phyloP scores from a whole-genome alignment of 179 eudicot genomes.

The Spinacia oleracea region DNA sequence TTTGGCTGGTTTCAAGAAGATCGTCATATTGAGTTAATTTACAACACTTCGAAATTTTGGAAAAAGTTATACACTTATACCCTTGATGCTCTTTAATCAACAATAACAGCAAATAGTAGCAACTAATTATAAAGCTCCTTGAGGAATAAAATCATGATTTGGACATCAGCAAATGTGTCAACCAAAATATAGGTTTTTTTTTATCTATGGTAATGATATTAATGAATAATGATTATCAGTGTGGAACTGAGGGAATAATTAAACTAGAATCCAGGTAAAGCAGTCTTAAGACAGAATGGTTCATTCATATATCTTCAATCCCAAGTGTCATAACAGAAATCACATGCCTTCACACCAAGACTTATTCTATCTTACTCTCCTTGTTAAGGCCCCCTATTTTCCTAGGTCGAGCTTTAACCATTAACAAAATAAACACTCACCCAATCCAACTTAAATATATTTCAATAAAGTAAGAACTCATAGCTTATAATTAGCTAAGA shows the following conservation, averaged over 20 bases:
- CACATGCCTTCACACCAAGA: constrained; percentile 5
- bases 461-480: not conserved
- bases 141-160: not conserved
- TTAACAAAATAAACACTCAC: too few relatives aligned
- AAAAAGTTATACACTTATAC: not conserved
- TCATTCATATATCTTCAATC: not conserved
- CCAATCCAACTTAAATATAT: too few relatives aligned
- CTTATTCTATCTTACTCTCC: not conserved
- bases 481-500: too few relatives aligned
- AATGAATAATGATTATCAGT: not conserved
- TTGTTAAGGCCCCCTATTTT: not conserved
- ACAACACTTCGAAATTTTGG: too few relatives aligned
- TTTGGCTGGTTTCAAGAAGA: not conserved
- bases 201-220: too few relatives aligned
- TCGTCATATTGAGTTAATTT: not conserved
- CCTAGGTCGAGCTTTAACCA: too few relatives aligned
- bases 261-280: not conserved
- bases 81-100: not conserved
- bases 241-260: not conserved
- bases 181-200: not conserved
- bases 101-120: not conserved
- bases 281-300: not conserved
- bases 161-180: not conserved
- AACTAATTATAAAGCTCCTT: not conserved
- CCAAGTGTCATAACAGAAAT: not conserved